A percentile compares a stretch with the other conserved stretches of the same genome.
phyloP scores from a whole-genome alignment of 305 asterid genomes.

The Ilex paraguariensis region DNA sequence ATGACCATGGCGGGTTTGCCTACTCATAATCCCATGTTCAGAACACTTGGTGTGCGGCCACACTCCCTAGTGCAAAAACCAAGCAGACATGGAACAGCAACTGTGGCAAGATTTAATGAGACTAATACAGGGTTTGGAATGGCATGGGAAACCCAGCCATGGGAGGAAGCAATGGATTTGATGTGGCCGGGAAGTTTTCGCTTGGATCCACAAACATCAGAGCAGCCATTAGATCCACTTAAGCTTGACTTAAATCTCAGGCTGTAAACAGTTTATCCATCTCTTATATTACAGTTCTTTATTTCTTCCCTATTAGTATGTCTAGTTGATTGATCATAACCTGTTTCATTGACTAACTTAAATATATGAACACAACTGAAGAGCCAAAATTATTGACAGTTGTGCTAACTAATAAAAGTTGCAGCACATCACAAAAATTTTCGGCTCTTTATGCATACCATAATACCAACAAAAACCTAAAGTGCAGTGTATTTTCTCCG shows the following conservation, averaged over 20 bases:
- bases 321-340: too few species aligned
- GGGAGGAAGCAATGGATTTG: slow-evolving; percentile 34
- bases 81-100: slow-evolving; percentile 34
- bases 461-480: too few species aligned
- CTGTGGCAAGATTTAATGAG: slow-evolving; percentile 36
- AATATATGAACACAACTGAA: background rate
- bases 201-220: slow-evolving; percentile 38
- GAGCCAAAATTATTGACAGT: background rate
- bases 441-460: too few species aligned
- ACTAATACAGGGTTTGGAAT: slow-evolving; percentile 33
- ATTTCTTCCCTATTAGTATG: too few species aligned
- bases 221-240: slow-evolving; percentile 38
- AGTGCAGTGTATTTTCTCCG: too few species aligned
- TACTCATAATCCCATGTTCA: slow-evolving; percentile 40
- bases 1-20: slow-evolving; percentile 46
- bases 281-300: background rate
- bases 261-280: slow-evolving; percentile 29
- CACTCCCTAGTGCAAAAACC: slow-evolving; percentile 67
- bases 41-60: slow-evolving; percentile 74
- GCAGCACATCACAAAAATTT: too few species aligned
- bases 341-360: background rate
- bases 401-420: too few species aligned
- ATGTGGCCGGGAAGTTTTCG: slow-evolving; percentile 97
- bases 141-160: slow-evolving; percentile 25
- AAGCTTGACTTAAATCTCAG: slow-evolving; percentile 79